Percentiles rank a stretch among this genome's conserved stretches.
These are phyloP conservation scores for Penicillium samsonianum DNA, from an alignment of 495 filamentous ascomycete genomes.

Conservation along the genomic window DNA sequence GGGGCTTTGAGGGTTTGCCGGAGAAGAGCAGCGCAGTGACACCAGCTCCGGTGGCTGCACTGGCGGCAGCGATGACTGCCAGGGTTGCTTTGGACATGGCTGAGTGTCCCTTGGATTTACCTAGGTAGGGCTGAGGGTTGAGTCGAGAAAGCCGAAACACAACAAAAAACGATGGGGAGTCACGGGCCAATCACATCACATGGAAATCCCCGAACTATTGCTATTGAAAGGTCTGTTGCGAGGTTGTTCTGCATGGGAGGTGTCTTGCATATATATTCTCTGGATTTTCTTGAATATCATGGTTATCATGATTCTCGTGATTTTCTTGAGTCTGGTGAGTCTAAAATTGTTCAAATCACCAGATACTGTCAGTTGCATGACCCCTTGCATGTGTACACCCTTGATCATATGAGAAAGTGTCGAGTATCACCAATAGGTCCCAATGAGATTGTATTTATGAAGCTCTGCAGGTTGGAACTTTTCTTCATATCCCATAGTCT, in stretches of 20 bases:
- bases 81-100: conserved; percentile 83
- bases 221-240: too few relatives aligned
- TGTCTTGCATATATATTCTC: not conserved
- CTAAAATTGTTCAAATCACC: not conserved
- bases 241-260: not conserved
- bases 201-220: conserved; percentile 4
- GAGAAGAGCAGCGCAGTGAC: conserved; percentile 78
- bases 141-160: conserved; percentile 3
- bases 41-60: conserved; percentile 85
- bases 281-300: not conserved
- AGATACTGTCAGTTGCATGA: not conserved
- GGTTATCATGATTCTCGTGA: not conserved
- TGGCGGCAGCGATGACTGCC: conserved; percentile 83
- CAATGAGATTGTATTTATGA: not conserved
- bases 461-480: not conserved
- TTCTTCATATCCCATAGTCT: not conserved
- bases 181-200: conserved; percentile 29
- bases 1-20: conserved; percentile 52
- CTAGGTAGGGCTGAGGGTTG: conserved; percentile 1
- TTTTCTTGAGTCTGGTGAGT: not conserved
- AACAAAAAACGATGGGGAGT: conserved; percentile 15
- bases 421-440: not conserved
- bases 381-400: not conserved
- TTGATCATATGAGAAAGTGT: not conserved
- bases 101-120: not conserved